phyloP scores from a whole-genome alignment of 306 rosid genomes.

The Gleditsia sinensis region DNA sequence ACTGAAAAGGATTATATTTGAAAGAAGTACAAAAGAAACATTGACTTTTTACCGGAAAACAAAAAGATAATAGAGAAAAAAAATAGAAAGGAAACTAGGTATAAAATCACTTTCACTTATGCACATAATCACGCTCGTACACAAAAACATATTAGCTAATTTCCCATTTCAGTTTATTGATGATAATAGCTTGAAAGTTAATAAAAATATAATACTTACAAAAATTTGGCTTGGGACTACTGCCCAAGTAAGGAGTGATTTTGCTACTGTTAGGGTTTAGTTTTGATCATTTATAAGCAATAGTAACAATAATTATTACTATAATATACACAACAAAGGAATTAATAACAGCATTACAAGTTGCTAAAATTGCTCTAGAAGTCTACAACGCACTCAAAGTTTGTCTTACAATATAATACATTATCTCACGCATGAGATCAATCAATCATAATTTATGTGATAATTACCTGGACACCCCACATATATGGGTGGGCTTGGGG shows the following conservation, averaged over 20 bases:
- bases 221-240: neutral
- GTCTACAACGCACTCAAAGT: neutral
- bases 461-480: conserved; percentile 83
- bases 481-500: conserved; percentile 95
- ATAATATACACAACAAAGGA: neutral
- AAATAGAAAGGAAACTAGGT: neutral
- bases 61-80: neutral
- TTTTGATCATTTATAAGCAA: conserved; percentile 22
- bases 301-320: neutral
- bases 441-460: neutral
- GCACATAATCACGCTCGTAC: neutral
- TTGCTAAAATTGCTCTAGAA: neutral
- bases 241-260: neutral
- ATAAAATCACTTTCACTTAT: neutral
- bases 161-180: neutral
- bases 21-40: neutral
- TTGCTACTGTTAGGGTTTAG: neutral
- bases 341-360: neutral
- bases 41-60: neutral
- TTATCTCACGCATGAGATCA: neutral
- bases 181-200: neutral
- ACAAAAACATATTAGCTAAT: neutral
- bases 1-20: neutral
- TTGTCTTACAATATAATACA: neutral
- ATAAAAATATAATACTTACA: neutral